phyloP scores from a whole-genome alignment of 1,284 basidiomycete species.

The Pterulicium gracile region DNA sequence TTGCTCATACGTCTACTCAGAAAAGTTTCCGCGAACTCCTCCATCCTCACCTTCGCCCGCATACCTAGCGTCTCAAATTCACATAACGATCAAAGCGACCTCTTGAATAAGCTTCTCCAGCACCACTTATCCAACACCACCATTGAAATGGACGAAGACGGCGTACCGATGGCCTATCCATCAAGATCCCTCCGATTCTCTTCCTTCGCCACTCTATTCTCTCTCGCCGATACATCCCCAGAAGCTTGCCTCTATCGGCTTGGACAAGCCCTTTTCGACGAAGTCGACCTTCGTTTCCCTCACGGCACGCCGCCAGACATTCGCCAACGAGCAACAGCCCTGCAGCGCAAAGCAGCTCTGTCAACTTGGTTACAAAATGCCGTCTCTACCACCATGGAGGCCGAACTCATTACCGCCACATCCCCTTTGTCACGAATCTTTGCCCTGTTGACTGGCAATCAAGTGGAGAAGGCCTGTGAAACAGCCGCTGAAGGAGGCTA shows the following conservation, averaged over 20 bases:
- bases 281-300: slow-evolving; percentile 54
- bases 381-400: slow-evolving; percentile 67
- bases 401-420: slow-evolving; percentile 43
- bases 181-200: slow-evolving; percentile 53
- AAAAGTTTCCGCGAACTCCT: slow-evolving; percentile 45
- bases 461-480: slow-evolving; percentile 76
- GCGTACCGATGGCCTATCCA: slow-evolving; percentile 49
- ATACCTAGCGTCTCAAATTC: slow-evolving; percentile 29
- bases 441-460: slow-evolving; percentile 78
- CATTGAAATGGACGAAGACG: slow-evolving; percentile 41
- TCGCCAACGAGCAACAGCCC: slow-evolving; percentile 42
- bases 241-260: slow-evolving; percentile 59
- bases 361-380: slow-evolving; percentile 80
- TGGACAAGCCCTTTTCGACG: slow-evolving; percentile 87
- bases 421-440: slow-evolving; percentile 53
- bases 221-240: slow-evolving; percentile 14
- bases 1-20: slow-evolving; percentile 20
- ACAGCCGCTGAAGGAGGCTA: slow-evolving; percentile 71
- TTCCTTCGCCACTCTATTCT: slow-evolving; percentile 69
- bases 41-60: slow-evolving; percentile 37
- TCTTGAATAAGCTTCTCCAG: slow-evolving; percentile 61
- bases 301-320: slow-evolving; percentile 47
- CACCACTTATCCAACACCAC: slow-evolving; percentile 73
- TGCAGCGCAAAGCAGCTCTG: slow-evolving; percentile 76
- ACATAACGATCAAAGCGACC: slow-evolving; percentile 25